Percentiles rank a stretch among this genome's conserved stretches.
phyloP scores from a whole-genome alignment of 495 filamentous ascomycete species.

The Halenospora varia region DNA sequence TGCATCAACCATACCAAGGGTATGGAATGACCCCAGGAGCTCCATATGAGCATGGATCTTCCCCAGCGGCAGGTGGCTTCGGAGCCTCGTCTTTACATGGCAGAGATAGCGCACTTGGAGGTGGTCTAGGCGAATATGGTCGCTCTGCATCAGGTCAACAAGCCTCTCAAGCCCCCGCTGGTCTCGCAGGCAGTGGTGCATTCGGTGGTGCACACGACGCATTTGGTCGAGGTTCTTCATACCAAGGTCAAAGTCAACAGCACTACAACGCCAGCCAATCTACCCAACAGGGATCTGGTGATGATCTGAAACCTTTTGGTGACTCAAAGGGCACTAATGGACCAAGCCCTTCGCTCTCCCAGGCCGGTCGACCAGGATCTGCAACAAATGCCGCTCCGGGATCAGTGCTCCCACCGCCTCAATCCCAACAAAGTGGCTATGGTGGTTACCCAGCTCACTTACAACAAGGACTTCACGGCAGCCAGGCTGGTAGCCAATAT shows the following conservation, averaged over 20 bases:
- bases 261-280: slow-evolving; percentile 62
- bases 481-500: slow-evolving; percentile 54
- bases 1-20: slow-evolving; percentile 74
- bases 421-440: slow-evolving; percentile 62
- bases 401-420: slow-evolving; percentile 68
- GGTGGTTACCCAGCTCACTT: slow-evolving; percentile 71
- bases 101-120: slow-evolving; percentile 56
- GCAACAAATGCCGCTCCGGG: slow-evolving; percentile 69
- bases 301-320: slow-evolving; percentile 74
- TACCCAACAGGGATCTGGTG: slow-evolving; percentile 53
- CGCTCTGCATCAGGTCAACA: slow-evolving; percentile 71
- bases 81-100: slow-evolving; percentile 59
- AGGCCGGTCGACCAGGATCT: slow-evolving; percentile 78
- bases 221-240: slow-evolving; percentile 65
- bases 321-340: slow-evolving; percentile 67
- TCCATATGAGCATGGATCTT: slow-evolving; percentile 75
- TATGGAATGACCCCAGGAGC: slow-evolving; percentile 69
- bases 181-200: slow-evolving; percentile 53
- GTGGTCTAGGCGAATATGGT: slow-evolving; percentile 64
- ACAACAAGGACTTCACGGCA: slow-evolving; percentile 61
- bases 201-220: slow-evolving; percentile 73
- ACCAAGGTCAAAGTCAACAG: slow-evolving; percentile 62
- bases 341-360: slow-evolving; percentile 79
- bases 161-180: slow-evolving; percentile 62
- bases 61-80: slow-evolving; percentile 69